Conservation (phyloP, 305 asterid species). For the Rubia peregrina region DNA sequence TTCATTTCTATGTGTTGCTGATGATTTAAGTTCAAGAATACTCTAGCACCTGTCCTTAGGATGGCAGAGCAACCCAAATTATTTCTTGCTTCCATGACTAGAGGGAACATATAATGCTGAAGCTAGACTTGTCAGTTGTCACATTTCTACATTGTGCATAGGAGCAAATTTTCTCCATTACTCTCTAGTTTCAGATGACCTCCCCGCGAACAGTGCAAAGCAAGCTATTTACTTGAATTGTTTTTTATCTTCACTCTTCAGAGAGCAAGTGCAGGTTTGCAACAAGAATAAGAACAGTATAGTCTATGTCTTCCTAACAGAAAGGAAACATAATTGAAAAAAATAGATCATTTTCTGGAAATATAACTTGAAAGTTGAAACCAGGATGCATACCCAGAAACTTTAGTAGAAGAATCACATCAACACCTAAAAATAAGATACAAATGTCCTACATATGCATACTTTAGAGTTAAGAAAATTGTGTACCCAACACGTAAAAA, state of each 20-base stretch:
- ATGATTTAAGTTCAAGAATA: neutral
- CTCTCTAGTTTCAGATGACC: neutral
- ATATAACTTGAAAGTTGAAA: neutral
- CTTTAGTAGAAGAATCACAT: neutral
- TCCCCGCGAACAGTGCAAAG: neutral
- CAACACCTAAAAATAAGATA: neutral
- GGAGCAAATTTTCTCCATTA: neutral
- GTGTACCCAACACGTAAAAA: neutral
- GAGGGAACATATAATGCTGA: neutral
- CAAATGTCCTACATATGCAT: neutral
- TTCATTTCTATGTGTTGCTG: neutral
- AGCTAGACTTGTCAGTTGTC: neutral
- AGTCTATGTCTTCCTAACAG: neutral
- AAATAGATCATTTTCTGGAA: neutral
- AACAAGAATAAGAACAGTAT: neutral
- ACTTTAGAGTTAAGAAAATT: neutral
- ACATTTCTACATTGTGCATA: neutral
- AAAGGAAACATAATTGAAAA: neutral
- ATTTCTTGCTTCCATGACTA: neutral
- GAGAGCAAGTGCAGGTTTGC: neutral
- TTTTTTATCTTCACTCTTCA: neutral
- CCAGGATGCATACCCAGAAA: neutral
- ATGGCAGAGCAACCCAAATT: neutral
- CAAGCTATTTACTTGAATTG: neutral
- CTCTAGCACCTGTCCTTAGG: neutral